Base-by-base conservation (phyloP, 495 filamentous ascomycete species). In the Saxispiralis lemnorum region DNA sequence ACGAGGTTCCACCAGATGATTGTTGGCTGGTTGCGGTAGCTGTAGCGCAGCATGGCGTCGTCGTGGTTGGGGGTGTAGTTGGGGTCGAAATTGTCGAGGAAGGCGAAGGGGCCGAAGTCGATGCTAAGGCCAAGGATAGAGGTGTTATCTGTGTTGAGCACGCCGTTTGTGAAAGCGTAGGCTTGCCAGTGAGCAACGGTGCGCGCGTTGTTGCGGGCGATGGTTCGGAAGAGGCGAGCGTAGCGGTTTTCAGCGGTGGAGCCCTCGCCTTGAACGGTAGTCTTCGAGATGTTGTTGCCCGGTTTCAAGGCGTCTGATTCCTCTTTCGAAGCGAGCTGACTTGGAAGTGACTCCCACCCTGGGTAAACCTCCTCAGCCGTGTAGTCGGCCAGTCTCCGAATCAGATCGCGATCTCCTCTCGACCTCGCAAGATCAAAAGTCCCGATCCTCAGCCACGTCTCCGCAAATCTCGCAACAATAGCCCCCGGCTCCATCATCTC, bases 1-100 rank as follows among this genome's bases (percentile, higher is more conserved):
- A 94, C 83, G 2, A 97, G 70, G 53, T 97, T 97, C 89, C 89
- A 97, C 89, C 89, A 97, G 56, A 97, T 86, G 34, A 96, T 80
- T 36, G 78, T 84, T 1, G 89, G 86, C 54, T 97, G 89, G 62
- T 95, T 95, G 43, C 75, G 76, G 67, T 94, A 97, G 35, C 72
- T 73, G 59, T 97, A 97, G 24, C 89, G 75, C 13, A 93, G 61
- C 62, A 77, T 69, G 53, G 79, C 70, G 57, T 97, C 89, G 58
- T 97, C 89, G 59, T 97, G 89, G 56, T 97, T 97, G 5, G 89
- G 89, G 0, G 89, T 97, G 59, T 95, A 97, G 17, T 65, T 65
- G 0, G 89, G 89, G 56, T 95, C 86, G 56, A 96, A 96, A 51
- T 81, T 85, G 58, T 95, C 81, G 66, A 97, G 78, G 54, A 95